These are phyloP conservation scores for Bryoglossum gracile DNA, from an alignment of 495 filamentous ascomycete genomes.

Conservation along the genomic window DNA sequence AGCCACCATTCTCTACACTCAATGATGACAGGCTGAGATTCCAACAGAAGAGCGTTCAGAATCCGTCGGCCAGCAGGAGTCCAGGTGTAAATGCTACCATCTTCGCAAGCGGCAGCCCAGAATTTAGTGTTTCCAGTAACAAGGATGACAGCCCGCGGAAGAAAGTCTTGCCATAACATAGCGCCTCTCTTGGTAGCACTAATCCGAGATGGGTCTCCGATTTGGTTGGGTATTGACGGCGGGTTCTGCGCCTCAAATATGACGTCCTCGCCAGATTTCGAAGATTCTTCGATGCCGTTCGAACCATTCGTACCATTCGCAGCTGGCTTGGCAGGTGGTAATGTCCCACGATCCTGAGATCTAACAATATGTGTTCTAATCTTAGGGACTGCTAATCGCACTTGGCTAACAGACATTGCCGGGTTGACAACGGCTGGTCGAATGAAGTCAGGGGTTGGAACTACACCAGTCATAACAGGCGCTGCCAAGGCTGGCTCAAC, in stretches of 20 bases:
- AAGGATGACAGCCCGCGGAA: slow-evolving; percentile 74
- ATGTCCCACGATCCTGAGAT: slow-evolving; percentile 33
- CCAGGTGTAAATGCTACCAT: slow-evolving; percentile 89
- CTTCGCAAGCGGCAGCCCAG: slow-evolving; percentile 90
- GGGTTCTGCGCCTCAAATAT: slow-evolving; percentile 72
- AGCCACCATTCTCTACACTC: slow-evolving; percentile 87
- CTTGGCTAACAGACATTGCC: slow-evolving; percentile 68
- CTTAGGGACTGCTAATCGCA: slow-evolving; percentile 85
- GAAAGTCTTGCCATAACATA: slow-evolving; percentile 85
- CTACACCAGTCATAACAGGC: slow-evolving; percentile 47
- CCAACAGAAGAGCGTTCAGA: slow-evolving; percentile 74
- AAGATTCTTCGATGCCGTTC: slow-evolving; percentile 45
- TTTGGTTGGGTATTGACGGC: slow-evolving; percentile 13
- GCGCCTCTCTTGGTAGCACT: slow-evolving; percentile 77
- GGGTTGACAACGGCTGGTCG: slow-evolving; percentile 83
- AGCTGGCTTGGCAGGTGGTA: slow-evolving; percentile 33
- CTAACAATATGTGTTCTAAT: slow-evolving; percentile 72
- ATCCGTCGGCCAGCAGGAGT: slow-evolving; percentile 87
- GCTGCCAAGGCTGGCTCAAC: slow-evolving; percentile 57
- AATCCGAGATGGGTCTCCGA: slow-evolving; percentile 73
- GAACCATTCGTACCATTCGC: slow-evolving; percentile 41
- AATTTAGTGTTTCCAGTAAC: slow-evolving; percentile 83
- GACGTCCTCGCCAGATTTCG: slow-evolving; percentile 52
- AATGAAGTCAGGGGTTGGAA: slow-evolving; percentile 76
- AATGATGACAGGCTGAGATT: slow-evolving; percentile 88